Conservation (phyloP, 2,329 filamentous ascomycete species). For the Graphiopsis chlorocephala region DNA sequence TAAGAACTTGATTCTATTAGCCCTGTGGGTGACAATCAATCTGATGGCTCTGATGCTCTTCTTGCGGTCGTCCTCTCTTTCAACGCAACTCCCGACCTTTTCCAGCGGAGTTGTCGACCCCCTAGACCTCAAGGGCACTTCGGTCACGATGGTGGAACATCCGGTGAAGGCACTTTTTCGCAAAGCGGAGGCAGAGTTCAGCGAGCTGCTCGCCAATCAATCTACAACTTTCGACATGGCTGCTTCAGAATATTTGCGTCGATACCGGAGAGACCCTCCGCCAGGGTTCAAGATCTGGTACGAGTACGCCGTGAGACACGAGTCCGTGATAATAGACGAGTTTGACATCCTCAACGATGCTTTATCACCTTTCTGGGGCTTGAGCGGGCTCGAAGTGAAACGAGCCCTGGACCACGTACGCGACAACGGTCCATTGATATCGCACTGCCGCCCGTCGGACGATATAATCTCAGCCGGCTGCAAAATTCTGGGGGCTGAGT, state of each 20-base stretch:
- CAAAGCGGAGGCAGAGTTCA: not conserved
- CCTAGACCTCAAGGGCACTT: too few species aligned
- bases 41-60: too few species aligned
- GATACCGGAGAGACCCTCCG: not conserved
- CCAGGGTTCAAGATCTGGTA: not conserved
- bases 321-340: not conserved
- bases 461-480: not conserved
- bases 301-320: not conserved
- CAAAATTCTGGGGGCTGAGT: not conserved
- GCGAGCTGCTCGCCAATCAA: slow-evolving; percentile 15
- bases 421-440: not conserved
- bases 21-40: too few species aligned
- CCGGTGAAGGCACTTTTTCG: not conserved
- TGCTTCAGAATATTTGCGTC: not conserved
- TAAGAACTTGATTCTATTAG: too few species aligned
- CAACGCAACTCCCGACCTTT: too few species aligned
- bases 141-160: too few species aligned
- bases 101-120: too few species aligned
- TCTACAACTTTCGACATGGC: slow-evolving; percentile 14
- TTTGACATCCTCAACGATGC: slow-evolving; percentile 12
- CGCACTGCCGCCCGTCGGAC: not conserved
- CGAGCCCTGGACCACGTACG: not conserved
- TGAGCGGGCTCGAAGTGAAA: slow-evolving; percentile 13
- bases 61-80: too few species aligned
- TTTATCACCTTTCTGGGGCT: slow-evolving; percentile 10